Percentiles rank a stretch among this genome's conserved stretches.
Conservation (phyloP, 768 basidiomycete genomes). For the Sporobolomyces phaffii region DNA sequence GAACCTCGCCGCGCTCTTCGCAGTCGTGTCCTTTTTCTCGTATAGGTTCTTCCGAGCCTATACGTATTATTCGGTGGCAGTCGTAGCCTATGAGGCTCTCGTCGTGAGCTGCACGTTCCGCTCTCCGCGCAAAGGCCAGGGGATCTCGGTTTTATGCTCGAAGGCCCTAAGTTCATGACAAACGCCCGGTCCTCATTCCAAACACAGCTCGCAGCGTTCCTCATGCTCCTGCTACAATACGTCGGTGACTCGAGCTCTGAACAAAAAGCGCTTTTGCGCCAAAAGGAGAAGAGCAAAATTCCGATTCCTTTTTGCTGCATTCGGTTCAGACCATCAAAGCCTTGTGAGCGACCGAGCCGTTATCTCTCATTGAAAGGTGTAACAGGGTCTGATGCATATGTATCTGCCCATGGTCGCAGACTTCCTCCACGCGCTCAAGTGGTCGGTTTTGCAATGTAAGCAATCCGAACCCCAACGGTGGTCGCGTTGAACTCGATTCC, state of each 20-base stretch:
- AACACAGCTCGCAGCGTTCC: conserved; percentile 66
- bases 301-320: conserved; percentile 59
- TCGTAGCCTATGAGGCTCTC: conserved; percentile 36
- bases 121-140: background rate
- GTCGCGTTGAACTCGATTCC: no score
- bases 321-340: conserved; percentile 16
- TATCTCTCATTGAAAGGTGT: no score
- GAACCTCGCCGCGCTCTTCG: conserved; percentile 52
- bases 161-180: background rate
- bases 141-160: no score
- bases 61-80: conserved; percentile 47
- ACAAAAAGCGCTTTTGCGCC: conserved; percentile 62
- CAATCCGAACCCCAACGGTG: no score
- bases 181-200: conserved; percentile 48
- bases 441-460: conserved; percentile 83
- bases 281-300: conserved; percentile 70
- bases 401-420: no score
- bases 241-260: conserved; percentile 65
- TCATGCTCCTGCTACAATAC: conserved; percentile 76
- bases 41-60: conserved; percentile 77
- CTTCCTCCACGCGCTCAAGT: conserved; percentile 78
- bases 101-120: background rate
- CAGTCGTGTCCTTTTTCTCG: conserved; percentile 75
- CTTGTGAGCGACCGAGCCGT: conserved; percentile 47
- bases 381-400: no score